These are phyloP conservation scores for Aspergillus hortae DNA, from an alignment of 2,329 filamentous ascomycete genomes.

Conservation along the genomic window DNA sequence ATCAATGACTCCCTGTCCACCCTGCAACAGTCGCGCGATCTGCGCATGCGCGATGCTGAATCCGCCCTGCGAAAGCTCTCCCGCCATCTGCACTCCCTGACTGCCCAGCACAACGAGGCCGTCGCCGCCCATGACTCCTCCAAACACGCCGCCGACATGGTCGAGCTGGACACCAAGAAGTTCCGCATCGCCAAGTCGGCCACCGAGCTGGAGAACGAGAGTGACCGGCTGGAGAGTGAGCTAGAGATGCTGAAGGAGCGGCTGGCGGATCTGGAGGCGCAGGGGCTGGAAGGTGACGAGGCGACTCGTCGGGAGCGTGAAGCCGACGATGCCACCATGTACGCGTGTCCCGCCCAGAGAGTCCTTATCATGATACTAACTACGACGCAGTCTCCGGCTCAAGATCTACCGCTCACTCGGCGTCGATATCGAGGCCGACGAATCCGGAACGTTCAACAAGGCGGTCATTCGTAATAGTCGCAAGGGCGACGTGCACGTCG, in stretches of 20 bases:
- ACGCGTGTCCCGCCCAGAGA: constrained; percentile 11
- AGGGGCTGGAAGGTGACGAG: constrained; percentile 74
- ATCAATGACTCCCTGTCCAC: constrained; percentile 79
- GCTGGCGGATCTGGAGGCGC: constrained; percentile 77
- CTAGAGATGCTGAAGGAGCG: constrained; percentile 70
- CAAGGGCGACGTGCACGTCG: constrained; percentile 89
- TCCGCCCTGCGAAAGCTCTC: constrained; percentile 66
- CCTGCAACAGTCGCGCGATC: constrained; percentile 77
- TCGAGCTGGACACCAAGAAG: constrained; percentile 85
- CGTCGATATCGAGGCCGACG: constrained; percentile 81
- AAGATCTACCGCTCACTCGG: constrained; percentile 89
- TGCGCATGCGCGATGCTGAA: constrained; percentile 70
- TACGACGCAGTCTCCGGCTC: constrained; percentile 61
- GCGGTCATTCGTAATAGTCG: constrained; percentile 80
- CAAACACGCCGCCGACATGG: constrained; percentile 77
- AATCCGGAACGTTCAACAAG: constrained; percentile 76
- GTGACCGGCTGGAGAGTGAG: constrained; percentile 82
- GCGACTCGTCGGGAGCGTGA: constrained; percentile 49
- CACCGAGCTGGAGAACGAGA: constrained; percentile 85
- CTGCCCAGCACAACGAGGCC: constrained; percentile 73
- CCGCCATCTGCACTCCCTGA: constrained; percentile 71
- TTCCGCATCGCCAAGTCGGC: constrained; percentile 92
- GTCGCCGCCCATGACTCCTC: constrained; percentile 70
- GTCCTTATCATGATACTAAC: background rate
- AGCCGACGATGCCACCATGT: constrained; percentile 49